Percentiles rank a stretch among this genome's conserved stretches.
These are phyloP conservation scores for Vitis hybrid DNA, from an alignment of 177 flowering plant genomes.

Conservation along the genomic window DNA sequence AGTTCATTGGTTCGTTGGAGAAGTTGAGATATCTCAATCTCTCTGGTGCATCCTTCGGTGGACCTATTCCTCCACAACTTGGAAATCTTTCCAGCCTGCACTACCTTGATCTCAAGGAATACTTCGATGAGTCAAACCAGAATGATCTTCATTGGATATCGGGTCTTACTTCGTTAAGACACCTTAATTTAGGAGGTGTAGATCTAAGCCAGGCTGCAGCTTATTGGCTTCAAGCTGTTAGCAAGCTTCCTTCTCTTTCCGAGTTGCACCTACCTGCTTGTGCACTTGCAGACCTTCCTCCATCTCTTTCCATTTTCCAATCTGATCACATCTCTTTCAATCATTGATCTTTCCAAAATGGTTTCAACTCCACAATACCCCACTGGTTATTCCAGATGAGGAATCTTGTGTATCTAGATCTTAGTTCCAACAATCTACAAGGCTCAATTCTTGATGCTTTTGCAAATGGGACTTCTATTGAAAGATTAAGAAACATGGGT, in stretches of 20 bases:
- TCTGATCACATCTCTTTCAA: too few species aligned
- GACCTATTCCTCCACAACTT: constrained; percentile 5
- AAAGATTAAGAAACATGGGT: too few species aligned
- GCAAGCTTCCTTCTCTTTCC: constrained; percentile 8
- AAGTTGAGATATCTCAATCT: constrained; percentile 19
- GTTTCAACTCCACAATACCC: too few species aligned
- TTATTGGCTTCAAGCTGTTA: constrained; percentile 4
- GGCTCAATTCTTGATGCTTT: too few species aligned
- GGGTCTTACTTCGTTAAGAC: constrained; percentile 3
- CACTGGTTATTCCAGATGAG: too few species aligned
- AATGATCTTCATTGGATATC: constrained; percentile 15
- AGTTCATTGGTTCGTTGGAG: constrained; percentile 13
- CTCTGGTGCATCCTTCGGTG: constrained; percentile 5
- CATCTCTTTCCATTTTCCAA: too few species aligned
- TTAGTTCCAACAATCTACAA: too few species aligned
- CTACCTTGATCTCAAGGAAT: constrained; percentile 19
- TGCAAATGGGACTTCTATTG: too few species aligned
- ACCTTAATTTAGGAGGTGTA: constrained; percentile 8
- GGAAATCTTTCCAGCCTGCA: constrained; percentile 20
- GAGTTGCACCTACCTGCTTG: constrained; percentile 3
- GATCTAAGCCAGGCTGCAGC: background rate
- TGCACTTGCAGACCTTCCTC: background rate
- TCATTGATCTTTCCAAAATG: too few species aligned
- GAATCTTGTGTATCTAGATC: too few species aligned
- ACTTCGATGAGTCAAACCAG: background rate